phyloP scores from a whole-genome alignment of 495 filamentous ascomycete genomes.

The Podospora comata region DNA sequence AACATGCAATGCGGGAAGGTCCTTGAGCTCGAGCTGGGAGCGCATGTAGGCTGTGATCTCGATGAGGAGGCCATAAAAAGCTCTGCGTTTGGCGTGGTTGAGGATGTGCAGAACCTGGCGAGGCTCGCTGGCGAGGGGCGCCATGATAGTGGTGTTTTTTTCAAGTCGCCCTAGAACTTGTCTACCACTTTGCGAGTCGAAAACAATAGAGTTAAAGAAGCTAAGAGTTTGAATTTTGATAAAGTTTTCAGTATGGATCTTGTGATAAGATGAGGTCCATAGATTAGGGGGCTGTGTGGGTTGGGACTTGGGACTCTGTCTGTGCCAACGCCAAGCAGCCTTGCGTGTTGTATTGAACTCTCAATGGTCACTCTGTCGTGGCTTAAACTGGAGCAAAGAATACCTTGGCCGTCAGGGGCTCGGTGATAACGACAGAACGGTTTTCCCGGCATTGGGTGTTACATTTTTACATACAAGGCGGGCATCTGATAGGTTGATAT shows the following conservation, averaged over 20 bases:
- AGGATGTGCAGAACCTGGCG: constrained; percentile 44
- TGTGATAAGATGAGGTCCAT: neutral
- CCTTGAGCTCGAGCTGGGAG: constrained; percentile 37
- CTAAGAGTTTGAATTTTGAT: neutral
- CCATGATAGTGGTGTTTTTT: constrained; percentile 31
- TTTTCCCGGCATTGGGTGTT: neutral
- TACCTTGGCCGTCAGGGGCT: neutral
- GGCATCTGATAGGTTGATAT: neutral
- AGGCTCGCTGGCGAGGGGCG: constrained; percentile 44
- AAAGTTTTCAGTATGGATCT: neutral
- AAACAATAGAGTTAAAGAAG: neutral
- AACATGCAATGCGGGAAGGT: neutral
- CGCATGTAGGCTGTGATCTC: constrained; percentile 43
- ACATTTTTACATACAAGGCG: neutral
- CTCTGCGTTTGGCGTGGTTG: constrained; percentile 42
- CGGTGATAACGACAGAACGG: neutral
- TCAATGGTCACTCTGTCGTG: neutral
- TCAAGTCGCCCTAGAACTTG: neutral
- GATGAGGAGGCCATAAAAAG: constrained; percentile 38
- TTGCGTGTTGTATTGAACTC: neutral
- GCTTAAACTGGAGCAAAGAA: neutral
- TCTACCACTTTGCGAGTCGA: neutral
- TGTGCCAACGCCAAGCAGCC: too few species aligned
- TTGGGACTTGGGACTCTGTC: too few species aligned
- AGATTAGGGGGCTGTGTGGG: neutral